Conservation (phyloP, 1,284 basidiomycete genomes). For the Ceratobasidium sp. region DNA sequence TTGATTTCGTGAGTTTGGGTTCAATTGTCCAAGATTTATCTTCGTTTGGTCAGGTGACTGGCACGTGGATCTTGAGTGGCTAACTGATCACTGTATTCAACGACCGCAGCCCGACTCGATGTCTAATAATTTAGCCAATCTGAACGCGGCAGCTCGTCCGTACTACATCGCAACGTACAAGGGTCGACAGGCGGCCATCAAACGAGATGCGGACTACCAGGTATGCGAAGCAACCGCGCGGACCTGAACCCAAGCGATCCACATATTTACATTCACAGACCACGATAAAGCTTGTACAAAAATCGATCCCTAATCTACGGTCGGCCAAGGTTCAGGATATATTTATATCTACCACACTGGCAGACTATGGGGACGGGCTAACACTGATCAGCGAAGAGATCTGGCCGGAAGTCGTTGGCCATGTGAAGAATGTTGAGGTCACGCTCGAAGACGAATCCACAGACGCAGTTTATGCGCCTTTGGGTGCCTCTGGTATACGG, state of each 20-base stretch:
- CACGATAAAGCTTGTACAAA: slow-evolving; percentile 9
- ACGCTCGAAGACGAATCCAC: neutral
- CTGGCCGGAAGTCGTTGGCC: neutral
- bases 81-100: no score
- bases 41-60: no score
- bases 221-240: neutral
- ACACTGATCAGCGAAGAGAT: slow-evolving; percentile 9
- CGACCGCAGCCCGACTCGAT: neutral
- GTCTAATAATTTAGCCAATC: neutral
- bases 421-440: neutral
- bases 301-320: neutral
- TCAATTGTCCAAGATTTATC: no score
- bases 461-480: neutral
- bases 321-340: neutral
- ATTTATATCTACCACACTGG: neutral
- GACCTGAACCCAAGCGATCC: no score
- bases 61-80: no score
- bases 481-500: no score
- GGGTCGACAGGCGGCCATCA: neutral
- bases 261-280: neutral
- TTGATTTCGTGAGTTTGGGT: no score
- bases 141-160: neutral
- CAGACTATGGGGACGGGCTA: neutral
- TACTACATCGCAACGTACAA: neutral
- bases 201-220: neutral